Percentiles rank a stretch among this genome's conserved stretches.
Evolutionary conservation across 2,329 filamentous ascomycete genomes (phyloP).

Genomic region (Epichloe bromicola): DNA sequence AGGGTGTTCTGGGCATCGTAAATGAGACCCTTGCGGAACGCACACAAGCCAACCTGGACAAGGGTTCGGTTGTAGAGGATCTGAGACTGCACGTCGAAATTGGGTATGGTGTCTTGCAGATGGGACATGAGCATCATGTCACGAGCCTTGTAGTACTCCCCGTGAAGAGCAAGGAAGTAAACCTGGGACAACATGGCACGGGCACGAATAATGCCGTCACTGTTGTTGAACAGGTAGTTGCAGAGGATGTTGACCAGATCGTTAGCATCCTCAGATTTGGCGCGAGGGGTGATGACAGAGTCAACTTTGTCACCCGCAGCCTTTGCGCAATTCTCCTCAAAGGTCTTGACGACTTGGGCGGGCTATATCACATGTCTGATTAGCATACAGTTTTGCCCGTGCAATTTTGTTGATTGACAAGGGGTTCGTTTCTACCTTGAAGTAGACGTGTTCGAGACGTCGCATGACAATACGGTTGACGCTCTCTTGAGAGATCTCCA

Average conservation of each 20-base stretch:
- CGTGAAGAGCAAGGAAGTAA: constrained; percentile 94
- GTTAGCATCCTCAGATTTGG: constrained; percentile 52
- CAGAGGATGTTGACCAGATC: constrained; percentile 76
- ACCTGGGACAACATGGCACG: constrained; percentile 97
- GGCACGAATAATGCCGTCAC: constrained; percentile 89
- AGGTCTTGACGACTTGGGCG: constrained; percentile 78
- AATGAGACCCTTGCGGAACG: constrained; percentile 90
- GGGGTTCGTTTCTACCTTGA: constrained; percentile 55
- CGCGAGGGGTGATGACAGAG: constrained; percentile 69
- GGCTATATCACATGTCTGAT: constrained; percentile 41
- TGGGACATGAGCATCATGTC: constrained; percentile 99
- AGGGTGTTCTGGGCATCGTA: constrained; percentile 97
- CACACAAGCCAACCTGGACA: constrained; percentile 94
- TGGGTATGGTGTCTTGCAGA: constrained; percentile 90
- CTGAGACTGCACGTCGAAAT: constrained; percentile 93
- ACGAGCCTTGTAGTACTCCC: constrained; percentile 93
- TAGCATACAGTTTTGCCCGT: background rate
- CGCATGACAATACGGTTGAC: constrained; percentile 90
- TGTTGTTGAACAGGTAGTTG: constrained; percentile 88
- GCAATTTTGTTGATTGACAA: background rate
- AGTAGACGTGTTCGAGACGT: constrained; percentile 93
- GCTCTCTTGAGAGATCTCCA: constrained; percentile 71
- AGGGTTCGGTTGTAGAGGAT: constrained; percentile 98
- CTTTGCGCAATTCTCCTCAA: constrained; percentile 93
- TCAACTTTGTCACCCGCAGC: constrained; percentile 55